phyloP scores from a whole-genome alignment of 1,284 basidiomycete species.

The Boletus sp. region DNA sequence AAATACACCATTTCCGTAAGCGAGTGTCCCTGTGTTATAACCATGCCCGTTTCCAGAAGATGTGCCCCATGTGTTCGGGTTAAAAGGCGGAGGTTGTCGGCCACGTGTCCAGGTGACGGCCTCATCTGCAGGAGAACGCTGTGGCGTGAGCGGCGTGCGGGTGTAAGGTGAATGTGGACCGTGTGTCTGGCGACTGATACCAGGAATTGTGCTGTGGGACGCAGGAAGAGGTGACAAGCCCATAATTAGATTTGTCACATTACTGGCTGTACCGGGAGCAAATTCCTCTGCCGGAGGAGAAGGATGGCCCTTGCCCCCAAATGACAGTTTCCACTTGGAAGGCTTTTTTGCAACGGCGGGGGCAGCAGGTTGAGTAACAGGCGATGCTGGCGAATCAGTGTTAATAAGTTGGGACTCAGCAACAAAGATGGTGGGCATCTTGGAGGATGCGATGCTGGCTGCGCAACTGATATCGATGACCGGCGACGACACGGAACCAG shows the following conservation, averaged over 20 bases:
- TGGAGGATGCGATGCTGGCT: slow-evolving; percentile 26
- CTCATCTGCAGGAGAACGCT: slow-evolving; percentile 36
- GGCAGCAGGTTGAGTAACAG: slow-evolving; percentile 4
- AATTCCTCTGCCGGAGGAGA: slow-evolving; percentile 46
- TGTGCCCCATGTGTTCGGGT: slow-evolving; percentile 20
- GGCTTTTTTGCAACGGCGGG: slow-evolving; percentile 54
- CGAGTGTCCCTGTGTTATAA: slow-evolving; percentile 10
- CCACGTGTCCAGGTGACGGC: slow-evolving; percentile 33
- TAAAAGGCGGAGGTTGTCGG: slow-evolving; percentile 27
- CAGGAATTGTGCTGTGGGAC: slow-evolving; percentile 12
- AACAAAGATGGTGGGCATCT: slow-evolving; percentile 5
- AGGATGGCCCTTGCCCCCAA: slow-evolving; percentile 53
- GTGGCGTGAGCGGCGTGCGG: slow-evolving; percentile 33
- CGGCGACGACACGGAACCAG: slow-evolving; percentile 13
- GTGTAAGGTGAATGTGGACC: slow-evolving; percentile 25
- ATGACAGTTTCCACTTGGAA: slow-evolving; percentile 75
- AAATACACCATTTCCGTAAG: slow-evolving; percentile 10
- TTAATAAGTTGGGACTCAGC: slow-evolving; percentile 8
- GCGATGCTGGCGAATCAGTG: slow-evolving; percentile 8
- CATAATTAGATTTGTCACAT: slow-evolving; percentile 69
- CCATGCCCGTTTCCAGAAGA: slow-evolving; percentile 11
- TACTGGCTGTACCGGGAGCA: slow-evolving; percentile 51
- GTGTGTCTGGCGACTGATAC: slow-evolving; percentile 21
- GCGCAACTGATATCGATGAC: slow-evolving; percentile 26
- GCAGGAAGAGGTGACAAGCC: slow-evolving; percentile 34